Percentiles rank a stretch among this genome's conserved stretches.
These are phyloP conservation scores for Pleurotus salmoneostramineus DNA, from an alignment of 768 basidiomycete genomes.

Conservation along the genomic window DNA sequence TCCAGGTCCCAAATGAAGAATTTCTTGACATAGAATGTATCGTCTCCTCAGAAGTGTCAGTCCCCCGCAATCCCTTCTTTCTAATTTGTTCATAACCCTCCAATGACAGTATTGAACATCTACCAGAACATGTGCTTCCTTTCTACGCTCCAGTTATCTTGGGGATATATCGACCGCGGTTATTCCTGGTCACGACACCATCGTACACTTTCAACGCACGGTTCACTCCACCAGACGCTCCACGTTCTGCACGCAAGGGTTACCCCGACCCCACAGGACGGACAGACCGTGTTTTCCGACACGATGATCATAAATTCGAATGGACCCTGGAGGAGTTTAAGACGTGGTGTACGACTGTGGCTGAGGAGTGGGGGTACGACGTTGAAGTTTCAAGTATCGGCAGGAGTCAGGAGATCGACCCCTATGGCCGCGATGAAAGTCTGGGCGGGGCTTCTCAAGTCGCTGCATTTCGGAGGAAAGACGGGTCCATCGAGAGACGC, in stretches of 20 bases:
- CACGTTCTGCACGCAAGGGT: slow-evolving; percentile 43
- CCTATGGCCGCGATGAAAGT: slow-evolving; percentile 65
- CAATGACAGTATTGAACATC: slow-evolving; percentile 69
- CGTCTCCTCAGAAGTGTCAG: slow-evolving; percentile 80
- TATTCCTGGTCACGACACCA: slow-evolving; percentile 80
- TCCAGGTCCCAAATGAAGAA: slow-evolving; percentile 62
- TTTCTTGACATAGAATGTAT: slow-evolving; percentile 70
- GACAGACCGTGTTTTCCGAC: slow-evolving; percentile 73
- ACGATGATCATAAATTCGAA: slow-evolving; percentile 86
- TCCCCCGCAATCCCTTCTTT: slow-evolving; percentile 9
- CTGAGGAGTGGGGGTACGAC: slow-evolving; percentile 68
- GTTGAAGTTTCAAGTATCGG: slow-evolving; percentile 62
- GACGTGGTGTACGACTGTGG: slow-evolving; percentile 53
- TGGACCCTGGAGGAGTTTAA: slow-evolving; percentile 78
- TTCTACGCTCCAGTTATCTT: slow-evolving; percentile 69
- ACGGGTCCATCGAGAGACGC: slow-evolving; percentile 22
- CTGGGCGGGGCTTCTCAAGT: slow-evolving; percentile 67
- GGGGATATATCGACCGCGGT: slow-evolving; percentile 70
- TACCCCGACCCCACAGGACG: slow-evolving; percentile 72
- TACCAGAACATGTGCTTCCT: slow-evolving; percentile 52
- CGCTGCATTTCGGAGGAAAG: slow-evolving; percentile 54
- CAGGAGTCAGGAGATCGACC: slow-evolving; percentile 52
- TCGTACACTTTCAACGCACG: slow-evolving; percentile 80
- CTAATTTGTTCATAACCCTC: background rate
- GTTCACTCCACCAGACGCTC: slow-evolving; percentile 54